Percentiles rank a stretch among this genome's conserved stretches.
These are phyloP conservation scores for Thozetella sp. DNA, from an alignment of 495 filamentous ascomycete species.

Conservation along the genomic window DNA sequence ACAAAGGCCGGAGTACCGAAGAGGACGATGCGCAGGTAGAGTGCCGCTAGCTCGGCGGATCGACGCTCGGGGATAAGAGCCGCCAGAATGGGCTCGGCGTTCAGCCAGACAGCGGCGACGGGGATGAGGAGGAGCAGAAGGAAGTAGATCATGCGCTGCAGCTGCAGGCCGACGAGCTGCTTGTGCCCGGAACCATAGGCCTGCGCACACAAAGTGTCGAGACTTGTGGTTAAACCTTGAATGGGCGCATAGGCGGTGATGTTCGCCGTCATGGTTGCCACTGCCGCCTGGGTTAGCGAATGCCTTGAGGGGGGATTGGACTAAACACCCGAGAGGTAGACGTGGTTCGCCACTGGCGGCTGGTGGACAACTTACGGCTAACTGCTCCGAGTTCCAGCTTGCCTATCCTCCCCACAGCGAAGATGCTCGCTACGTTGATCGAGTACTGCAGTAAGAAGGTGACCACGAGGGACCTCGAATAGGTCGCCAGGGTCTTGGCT, in stretches of 20 bases:
- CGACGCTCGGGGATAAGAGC: conserved; percentile 60
- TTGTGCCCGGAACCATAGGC: conserved; percentile 74
- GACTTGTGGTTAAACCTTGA: conserved; percentile 69
- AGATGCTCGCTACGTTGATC: conserved; percentile 70
- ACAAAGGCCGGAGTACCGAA: conserved; percentile 70
- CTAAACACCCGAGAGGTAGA: conserved; percentile 8
- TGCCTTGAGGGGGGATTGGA: neutral
- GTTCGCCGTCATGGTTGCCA: conserved; percentile 74
- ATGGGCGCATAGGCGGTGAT: conserved; percentile 75
- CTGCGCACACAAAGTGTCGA: conserved; percentile 77
- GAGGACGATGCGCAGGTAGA: conserved; percentile 67
- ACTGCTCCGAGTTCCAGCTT: conserved; percentile 68
- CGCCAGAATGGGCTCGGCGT: conserved; percentile 57
- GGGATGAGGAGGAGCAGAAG: conserved; percentile 64
- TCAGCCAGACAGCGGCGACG: conserved; percentile 61
- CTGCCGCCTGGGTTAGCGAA: conserved; percentile 14
- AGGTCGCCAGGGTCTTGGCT: conserved; percentile 63
- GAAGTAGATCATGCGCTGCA: conserved; percentile 73
- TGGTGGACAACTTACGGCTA: conserved; percentile 32
- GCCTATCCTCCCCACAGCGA: conserved; percentile 67
- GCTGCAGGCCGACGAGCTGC: conserved; percentile 69
- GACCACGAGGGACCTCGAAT: conserved; percentile 61
- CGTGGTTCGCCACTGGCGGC: no score
- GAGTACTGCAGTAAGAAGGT: conserved; percentile 78
- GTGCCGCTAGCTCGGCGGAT: conserved; percentile 65